phyloP scores from a whole-genome alignment of 148 eudicot species.

The Nyssa sinensis region DNA sequence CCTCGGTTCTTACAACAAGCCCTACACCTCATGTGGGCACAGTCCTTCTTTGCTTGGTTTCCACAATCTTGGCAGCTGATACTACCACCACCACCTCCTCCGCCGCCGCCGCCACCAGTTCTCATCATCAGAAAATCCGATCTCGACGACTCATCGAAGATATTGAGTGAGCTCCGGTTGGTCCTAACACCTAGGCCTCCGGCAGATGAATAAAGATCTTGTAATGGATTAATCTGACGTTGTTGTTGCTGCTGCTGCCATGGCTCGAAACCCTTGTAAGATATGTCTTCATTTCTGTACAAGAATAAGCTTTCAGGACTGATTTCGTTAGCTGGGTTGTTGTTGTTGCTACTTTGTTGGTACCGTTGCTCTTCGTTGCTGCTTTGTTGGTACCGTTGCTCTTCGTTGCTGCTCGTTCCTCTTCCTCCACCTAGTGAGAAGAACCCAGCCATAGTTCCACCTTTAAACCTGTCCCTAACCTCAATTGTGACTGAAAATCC shows the following conservation, averaged over 20 bases:
- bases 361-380: constrained; percentile 1
- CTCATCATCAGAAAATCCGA: constrained; percentile 33
- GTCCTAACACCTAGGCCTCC: constrained; percentile 33
- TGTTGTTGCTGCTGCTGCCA: constrained; percentile 42
- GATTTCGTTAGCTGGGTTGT: constrained; percentile 16
- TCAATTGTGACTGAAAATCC: constrained; percentile 26
- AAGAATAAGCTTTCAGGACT: constrained; percentile 43
- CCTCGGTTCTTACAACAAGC: constrained; percentile 71
- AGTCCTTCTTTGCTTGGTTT: constrained; percentile 69
- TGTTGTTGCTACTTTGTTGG: constrained; percentile 17
- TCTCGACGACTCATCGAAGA: constrained; percentile 28
- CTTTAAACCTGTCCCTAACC: constrained; percentile 9
- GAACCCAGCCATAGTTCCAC: constrained; percentile 43
- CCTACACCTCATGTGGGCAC: constrained; percentile 59
- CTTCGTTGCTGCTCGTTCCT: constrained; percentile 6
- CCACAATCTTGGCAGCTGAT: constrained; percentile 68
- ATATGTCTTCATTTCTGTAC: constrained; percentile 32
- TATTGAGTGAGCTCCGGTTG: constrained; percentile 11
- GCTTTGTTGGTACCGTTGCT: too few species aligned
- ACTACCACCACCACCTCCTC: constrained; percentile 24
- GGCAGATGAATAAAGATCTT: constrained; percentile 34
- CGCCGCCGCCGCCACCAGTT: constrained; percentile 8
- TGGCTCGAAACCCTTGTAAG: constrained; percentile 43
- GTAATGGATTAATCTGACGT: constrained; percentile 22
- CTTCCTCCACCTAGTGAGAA: constrained; percentile 44